Base-by-base conservation (phyloP, 352 stramenopile species). In the Saprolegnia diclina region DNA sequence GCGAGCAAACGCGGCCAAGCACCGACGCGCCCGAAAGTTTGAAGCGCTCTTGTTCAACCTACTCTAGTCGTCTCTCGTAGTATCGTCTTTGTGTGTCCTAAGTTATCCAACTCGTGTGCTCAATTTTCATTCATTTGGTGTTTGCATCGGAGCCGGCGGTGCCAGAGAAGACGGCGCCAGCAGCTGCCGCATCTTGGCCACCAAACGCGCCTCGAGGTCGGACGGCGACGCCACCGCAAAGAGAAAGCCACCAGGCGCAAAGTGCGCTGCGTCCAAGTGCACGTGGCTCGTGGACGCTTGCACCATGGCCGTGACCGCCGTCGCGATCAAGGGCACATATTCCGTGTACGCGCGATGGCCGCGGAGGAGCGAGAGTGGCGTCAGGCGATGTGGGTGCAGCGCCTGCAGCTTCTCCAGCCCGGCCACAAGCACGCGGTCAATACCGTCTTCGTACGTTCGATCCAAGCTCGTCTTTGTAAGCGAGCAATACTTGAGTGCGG, bases 401-500 rank as follows among this genome's bases (percentile, higher is more conserved):
- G 24, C 24, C 35, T 24, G 52, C 13, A 59, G 35, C 35, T 24
- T 14, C 11, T 42, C 24, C 35, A 59, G 35, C 11, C 11, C 35
- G 11, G 24, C 24, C 1, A 7, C 52, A 59, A 59, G 19, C 3
- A 14, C 19, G 13, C 11, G 11, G 3, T 18, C 3, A 11, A 59
- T 16, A 35, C 52, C 52, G 13, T 14, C 11, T 26, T 16, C 24
- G 52, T 59, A 59, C 11, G 11, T 21, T 19, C 19, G 11, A 24
- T 59, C 52, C 24, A 59, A 16, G 35, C 52, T 24, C n/a, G 52
- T 59, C 35, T 59, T 59, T 16, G 52, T 59, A 7, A 59, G 35
- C 13, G 52, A 42, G 13, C 35, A n/a, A 24, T 59, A 59, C 52
- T 59, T 59, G 52, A 59, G 11, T 3, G 24, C 11, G 35, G 2